Evolutionary conservation across 139 green algal genomes (phyloP).

Genomic region (Mychonastes homosphaera): DNA sequence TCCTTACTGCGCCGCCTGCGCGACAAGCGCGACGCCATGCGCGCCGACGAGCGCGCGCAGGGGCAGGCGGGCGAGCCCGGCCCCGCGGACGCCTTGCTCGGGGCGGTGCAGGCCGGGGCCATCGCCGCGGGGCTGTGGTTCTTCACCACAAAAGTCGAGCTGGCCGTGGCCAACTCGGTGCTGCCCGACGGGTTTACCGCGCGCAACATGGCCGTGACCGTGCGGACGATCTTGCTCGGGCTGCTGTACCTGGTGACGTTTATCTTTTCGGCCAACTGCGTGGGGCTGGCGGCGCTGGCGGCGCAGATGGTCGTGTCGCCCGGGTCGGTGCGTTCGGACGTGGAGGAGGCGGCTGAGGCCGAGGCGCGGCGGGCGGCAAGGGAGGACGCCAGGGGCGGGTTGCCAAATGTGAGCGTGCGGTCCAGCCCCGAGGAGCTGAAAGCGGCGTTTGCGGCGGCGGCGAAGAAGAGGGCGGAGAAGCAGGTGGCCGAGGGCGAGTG

Average conservation of each 20-base stretch:
- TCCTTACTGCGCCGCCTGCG: constrained; percentile 5
- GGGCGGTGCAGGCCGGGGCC: constrained; percentile 30
- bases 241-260: constrained; percentile 60
- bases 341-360: no score
- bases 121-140: constrained; percentile 42
- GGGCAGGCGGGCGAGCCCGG: no score
- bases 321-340: no score
- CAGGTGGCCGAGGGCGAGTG: no score
- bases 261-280: constrained; percentile 52
- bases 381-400: background rate
- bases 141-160: constrained; percentile 42
- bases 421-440: background rate
- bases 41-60: no score
- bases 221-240: constrained; percentile 58
- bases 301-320: background rate
- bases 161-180: background rate
- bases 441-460: background rate
- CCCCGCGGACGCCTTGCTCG: no score
- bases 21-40: no score
- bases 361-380: no score
- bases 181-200: constrained; percentile 40
- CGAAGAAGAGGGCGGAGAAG: background rate
- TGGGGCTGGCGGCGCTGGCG: constrained; percentile 36
- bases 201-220: constrained; percentile 55
- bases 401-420: background rate